These are phyloP conservation scores for Furcasterigmium furcatum DNA, from an alignment of 2,329 filamentous ascomycete genomes.

Conservation along the genomic window DNA sequence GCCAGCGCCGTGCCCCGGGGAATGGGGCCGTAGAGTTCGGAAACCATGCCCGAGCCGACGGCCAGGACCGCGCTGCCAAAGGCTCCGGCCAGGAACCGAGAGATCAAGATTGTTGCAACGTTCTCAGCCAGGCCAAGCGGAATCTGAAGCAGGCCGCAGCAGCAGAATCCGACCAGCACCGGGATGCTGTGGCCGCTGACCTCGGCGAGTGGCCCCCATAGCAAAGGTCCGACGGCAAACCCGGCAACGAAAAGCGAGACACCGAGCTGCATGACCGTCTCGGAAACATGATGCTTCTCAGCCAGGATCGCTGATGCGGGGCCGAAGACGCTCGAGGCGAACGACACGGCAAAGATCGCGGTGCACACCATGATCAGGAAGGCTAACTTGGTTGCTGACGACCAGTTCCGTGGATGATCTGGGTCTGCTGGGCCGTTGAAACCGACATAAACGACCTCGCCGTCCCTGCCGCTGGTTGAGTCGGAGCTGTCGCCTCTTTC, in stretches of 20 bases:
- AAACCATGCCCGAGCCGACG: background rate
- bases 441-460: background rate
- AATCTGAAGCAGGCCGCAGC: conserved; percentile 34
- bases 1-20: background rate
- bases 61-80: conserved; percentile 62
- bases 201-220: conserved; percentile 64
- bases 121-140: conserved; percentile 34
- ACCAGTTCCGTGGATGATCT: background rate
- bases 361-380: conserved; percentile 20
- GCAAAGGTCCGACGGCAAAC: conserved; percentile 55
- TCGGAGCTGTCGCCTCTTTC: too few relatives aligned
- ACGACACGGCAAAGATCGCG: conserved; percentile 66
- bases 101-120: conserved; percentile 58
- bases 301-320: conserved; percentile 54
- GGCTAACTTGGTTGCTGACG: background rate
- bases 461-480: background rate
- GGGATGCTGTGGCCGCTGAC: conserved; percentile 53
- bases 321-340: conserved; percentile 68
- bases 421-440: background rate
- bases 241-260: conserved; percentile 44
- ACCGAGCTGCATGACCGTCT: conserved; percentile 51
- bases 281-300: conserved; percentile 45
- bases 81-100: conserved; percentile 65
- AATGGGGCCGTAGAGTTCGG: background rate
- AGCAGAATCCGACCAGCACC: conserved; percentile 40